A percentile compares a stretch with the other conserved stretches of the same genome.
Conservation (phyloP, 495 filamentous ascomycete species). For the Lophium mytilinum region DNA sequence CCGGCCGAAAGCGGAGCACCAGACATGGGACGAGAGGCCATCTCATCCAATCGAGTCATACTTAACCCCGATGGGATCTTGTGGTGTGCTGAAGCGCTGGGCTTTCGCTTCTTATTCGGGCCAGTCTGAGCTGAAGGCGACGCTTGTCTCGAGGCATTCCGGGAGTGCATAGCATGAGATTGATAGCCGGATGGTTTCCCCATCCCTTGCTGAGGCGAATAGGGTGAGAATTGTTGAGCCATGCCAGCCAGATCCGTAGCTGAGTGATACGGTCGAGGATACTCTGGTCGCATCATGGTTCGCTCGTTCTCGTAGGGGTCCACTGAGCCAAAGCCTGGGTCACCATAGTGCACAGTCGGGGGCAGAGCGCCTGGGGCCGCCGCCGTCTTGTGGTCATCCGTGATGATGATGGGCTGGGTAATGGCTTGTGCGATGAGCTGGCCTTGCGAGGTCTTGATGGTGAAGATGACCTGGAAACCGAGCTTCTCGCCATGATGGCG, state of each 20-base stretch:
- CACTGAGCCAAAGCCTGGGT: too few species aligned
- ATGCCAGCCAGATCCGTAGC: constrained; percentile 48
- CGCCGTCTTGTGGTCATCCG: constrained; percentile 92
- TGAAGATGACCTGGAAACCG: constrained; percentile 92
- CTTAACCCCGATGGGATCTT: constrained; percentile 63
- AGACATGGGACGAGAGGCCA: background rate
- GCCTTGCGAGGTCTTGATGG: constrained; percentile 69
- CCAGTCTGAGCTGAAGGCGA: constrained; percentile 56
- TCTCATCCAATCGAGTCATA: constrained; percentile 65
- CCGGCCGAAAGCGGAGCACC: constrained; percentile 9
- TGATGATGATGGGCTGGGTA: constrained; percentile 83
- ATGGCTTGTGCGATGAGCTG: constrained; percentile 76
- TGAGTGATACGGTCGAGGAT: constrained; percentile 34
- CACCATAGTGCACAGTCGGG: constrained; percentile 13
- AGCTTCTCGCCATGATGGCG: constrained; percentile 86
- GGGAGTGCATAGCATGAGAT: constrained; percentile 38
- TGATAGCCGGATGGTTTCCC: background rate
- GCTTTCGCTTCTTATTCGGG: constrained; percentile 66
- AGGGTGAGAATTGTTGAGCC: constrained; percentile 22
- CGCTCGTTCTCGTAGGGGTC: background rate
- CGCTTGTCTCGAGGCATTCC: constrained; percentile 60
- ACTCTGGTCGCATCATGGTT: background rate
- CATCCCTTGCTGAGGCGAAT: background rate
- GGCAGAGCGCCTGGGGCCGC: constrained; percentile 28
- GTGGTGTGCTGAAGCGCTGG: constrained; percentile 44